These are phyloP conservation scores for Panicum virgatum DNA, from an alignment of 202 grass and related monocot genomes.

Conservation along the genomic window DNA sequence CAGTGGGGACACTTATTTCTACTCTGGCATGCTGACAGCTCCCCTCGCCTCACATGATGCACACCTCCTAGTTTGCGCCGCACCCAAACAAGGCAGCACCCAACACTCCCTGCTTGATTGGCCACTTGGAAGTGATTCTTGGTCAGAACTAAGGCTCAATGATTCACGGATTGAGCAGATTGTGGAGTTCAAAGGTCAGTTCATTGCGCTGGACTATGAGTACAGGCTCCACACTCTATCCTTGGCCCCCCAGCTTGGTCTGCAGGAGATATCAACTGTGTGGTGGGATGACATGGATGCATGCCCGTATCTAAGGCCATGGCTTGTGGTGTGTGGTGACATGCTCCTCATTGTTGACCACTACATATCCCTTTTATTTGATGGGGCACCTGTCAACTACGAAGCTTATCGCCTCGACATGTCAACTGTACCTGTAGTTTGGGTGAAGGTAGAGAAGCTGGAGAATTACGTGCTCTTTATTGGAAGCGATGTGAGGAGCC, in stretches of 20 bases:
- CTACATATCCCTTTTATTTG: neutral
- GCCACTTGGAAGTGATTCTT: conserved; percentile 35
- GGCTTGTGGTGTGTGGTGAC: conserved; percentile 41
- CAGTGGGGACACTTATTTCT: neutral
- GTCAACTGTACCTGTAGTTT: neutral
- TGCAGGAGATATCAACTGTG: conserved; percentile 4
- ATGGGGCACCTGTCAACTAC: neutral
- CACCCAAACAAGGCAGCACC: neutral
- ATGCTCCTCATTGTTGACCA: conserved; percentile 52
- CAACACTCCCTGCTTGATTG: conserved; percentile 28
- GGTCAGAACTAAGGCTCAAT: conserved; percentile 6
- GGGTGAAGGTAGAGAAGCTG: conserved; percentile 38
- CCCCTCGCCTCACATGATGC: conserved; percentile 44
- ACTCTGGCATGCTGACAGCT: conserved; percentile 35
- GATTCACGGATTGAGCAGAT: conserved; percentile 9
- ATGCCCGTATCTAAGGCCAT: neutral
- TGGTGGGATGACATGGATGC: neutral
- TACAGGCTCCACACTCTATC: conserved; percentile 29
- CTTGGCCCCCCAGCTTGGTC: conserved; percentile 18
- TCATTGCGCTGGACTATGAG: neutral
- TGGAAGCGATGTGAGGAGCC: conserved; percentile 7
- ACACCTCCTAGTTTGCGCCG: conserved; percentile 34
- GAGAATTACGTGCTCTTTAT: conserved; percentile 55
- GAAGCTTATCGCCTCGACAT: conserved; percentile 36
- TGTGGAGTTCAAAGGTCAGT: conserved; percentile 38